Evolutionary conservation across 2,329 filamentous ascomycete species (phyloP).

Genomic region (Xylaria sp.): DNA sequence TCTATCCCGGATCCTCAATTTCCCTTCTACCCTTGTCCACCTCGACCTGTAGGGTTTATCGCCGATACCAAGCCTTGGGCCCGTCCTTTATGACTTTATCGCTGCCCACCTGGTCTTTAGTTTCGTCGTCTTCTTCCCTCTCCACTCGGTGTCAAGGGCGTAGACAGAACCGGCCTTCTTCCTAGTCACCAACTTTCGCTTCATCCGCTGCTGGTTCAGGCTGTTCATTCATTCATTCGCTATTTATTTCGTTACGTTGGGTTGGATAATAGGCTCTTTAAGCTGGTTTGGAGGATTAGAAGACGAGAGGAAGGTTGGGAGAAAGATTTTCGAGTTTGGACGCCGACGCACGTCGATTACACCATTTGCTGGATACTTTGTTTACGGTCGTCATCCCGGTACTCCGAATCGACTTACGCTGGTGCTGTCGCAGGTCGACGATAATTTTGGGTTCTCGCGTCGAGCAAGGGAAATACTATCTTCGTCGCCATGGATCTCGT

Average conservation of each 20-base stretch:
- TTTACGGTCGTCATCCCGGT: constrained; percentile 33
- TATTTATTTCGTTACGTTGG: constrained; percentile 42
- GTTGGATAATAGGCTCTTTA: constrained; percentile 40
- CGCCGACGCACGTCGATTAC: constrained; percentile 28
- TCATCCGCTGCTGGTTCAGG: constrained; percentile 65
- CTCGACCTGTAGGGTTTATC: constrained; percentile 20
- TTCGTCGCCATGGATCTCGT: constrained; percentile 51
- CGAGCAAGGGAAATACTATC: constrained; percentile 47
- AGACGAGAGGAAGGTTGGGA: constrained; percentile 27
- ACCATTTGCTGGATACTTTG: constrained; percentile 35
- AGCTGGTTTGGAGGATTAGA: constrained; percentile 21
- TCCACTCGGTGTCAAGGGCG: constrained; percentile 55
- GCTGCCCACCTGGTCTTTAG: constrained; percentile 45
- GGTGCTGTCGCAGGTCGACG: constrained; percentile 67
- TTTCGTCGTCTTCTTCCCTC: constrained; percentile 49
- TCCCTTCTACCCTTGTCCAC: constrained; percentile 42
- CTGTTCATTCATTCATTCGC: constrained; percentile 54
- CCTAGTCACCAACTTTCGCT: constrained; percentile 54
- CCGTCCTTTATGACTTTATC: constrained; percentile 54
- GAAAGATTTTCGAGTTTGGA: constrained; percentile 23
- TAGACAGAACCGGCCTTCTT: constrained; percentile 55
- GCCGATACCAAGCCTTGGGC: constrained; percentile 25
- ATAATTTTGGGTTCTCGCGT: constrained; percentile 50
- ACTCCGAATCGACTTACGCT: constrained; percentile 43
- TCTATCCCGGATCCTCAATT: constrained; percentile 41